Conservation (phyloP, 164 flowering plant genomes). For the Euptelea pleiosperma region DNA sequence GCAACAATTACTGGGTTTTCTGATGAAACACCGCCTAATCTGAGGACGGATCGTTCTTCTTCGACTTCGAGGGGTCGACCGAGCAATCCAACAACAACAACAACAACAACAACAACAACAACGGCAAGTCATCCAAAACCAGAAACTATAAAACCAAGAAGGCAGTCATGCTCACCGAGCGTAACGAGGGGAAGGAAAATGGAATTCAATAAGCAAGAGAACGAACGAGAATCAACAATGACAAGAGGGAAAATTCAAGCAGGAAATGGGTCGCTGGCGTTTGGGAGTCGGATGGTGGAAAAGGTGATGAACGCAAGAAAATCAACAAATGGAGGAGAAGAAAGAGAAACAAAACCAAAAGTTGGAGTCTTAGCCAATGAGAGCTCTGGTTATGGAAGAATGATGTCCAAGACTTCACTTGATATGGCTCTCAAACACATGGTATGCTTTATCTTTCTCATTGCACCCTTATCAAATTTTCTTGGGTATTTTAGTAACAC, state of each 20-base stretch:
- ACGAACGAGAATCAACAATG: too few species aligned
- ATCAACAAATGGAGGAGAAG: conserved; percentile 18
- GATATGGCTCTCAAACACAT: conserved; percentile 33
- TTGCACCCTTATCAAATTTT: too few species aligned
- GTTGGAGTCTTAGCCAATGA: conserved; percentile 12
- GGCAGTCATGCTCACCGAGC: conserved; percentile 46
- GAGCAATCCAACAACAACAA: neutral
- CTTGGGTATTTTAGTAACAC: too few species aligned
- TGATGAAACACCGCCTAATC: conserved; percentile 34
- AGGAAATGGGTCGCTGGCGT: conserved; percentile 24
- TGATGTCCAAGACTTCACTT: conserved; percentile 23
- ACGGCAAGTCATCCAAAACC: conserved; percentile 10
- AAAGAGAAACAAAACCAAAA: conserved; percentile 21
- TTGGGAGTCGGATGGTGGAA: conserved; percentile 58
- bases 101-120: conserved; percentile 5
- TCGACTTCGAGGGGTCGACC: conserved; percentile 30
- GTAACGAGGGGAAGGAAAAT: conserved; percentile 34
- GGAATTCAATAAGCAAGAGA: conserved; percentile 4
- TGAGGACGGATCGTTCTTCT: conserved; percentile 29
- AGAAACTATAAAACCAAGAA: conserved; percentile 18
- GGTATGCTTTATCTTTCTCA: conserved; percentile 18
- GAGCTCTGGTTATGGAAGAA: conserved; percentile 25
- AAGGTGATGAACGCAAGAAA: conserved; percentile 58
- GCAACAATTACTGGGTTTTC: conserved; percentile 31
- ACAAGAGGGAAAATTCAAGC: neutral